Base-by-base conservation (phyloP, 495 filamentous ascomycete genomes). In the Aspergillus diversus region DNA sequence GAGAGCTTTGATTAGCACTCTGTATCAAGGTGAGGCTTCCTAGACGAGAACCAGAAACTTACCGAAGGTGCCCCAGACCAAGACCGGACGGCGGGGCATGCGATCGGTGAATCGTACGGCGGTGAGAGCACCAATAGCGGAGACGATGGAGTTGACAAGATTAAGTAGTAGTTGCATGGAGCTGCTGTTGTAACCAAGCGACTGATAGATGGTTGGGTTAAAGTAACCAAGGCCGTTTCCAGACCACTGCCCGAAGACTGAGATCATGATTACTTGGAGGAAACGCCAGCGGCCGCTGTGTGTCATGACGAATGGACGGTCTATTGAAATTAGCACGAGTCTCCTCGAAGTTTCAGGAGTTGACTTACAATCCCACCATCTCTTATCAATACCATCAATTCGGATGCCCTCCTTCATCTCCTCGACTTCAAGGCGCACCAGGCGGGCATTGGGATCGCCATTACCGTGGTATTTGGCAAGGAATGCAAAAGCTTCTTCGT, bases 51-150 rank as follows among this genome's bases (percentile, higher is more conserved):
- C 80, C 61, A 81, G 79, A 52, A 73, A 37, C 60, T 83, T 73
- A 55, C 80, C 84, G 52, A 86, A 79, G 33, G 87, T 89, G 49
- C 86, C 78, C 21, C 75, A 83, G 66, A 87, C 83, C 9, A 91
- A 80, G 33, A 85, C 78, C 49, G 83, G 78, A 39, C 87, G 82
- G 48, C 87, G 86, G 32, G 85, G 86, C 59, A 91, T 78, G 27
- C 85, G 79, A 57, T 93, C 91, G 0, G 88, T 86, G 64, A 90
- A 80, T 59, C 77, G 75, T 8, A 91, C 88, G 11, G 90, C 91
- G 16, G 81, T 77, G 7, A 89, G 77, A 2, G 90, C 89, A 59
- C 84, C 89, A 16, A 87, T 72, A 64, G 91, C 89, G 15, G 83
- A 85, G 42, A 91, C 80, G 37, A 84, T 81, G 17, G 87, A 84